Conservation (phyloP, 768 basidiomycete species). For the Trametes punicea region DNA sequence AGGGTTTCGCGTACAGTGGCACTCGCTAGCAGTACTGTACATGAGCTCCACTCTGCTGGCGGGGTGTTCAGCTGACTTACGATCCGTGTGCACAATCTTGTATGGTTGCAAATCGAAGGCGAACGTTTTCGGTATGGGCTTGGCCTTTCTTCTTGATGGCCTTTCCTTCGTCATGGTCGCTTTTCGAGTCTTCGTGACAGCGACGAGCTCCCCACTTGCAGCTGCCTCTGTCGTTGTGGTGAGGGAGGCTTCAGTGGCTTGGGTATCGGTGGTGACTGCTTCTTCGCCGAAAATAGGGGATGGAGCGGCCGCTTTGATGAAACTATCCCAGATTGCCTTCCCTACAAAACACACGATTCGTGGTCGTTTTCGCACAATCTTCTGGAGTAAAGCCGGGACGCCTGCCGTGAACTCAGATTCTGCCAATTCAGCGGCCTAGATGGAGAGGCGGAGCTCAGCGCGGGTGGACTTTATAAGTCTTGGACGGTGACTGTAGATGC, state of each 20-base stretch:
- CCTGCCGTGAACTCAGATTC: slow-evolving; percentile 46
- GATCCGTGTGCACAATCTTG: slow-evolving; percentile 41
- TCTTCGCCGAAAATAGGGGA: not conserved
- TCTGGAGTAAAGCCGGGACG: slow-evolving; percentile 57
- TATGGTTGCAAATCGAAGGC: slow-evolving; percentile 46
- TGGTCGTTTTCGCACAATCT: slow-evolving; percentile 56
- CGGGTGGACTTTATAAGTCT: slow-evolving; percentile 9
- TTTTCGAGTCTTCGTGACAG: not conserved
- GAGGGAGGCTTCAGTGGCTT: not conserved
- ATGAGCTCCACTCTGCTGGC: not conserved
- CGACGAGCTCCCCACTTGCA: not conserved
- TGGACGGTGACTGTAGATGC: not conserved
- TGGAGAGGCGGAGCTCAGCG: too few species aligned
- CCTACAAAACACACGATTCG: slow-evolving; percentile 78
- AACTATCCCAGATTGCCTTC: slow-evolving; percentile 54
- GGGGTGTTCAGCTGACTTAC: not conserved
- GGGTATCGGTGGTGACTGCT: not conserved
- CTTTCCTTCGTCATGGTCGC: not conserved
- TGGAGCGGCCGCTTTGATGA: slow-evolving; percentile 30
- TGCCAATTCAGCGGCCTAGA: slow-evolving; percentile 49
- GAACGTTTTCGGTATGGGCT: slow-evolving; percentile 17
- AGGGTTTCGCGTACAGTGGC: slow-evolving; percentile 48
- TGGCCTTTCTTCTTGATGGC: not conserved
- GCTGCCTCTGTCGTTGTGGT: not conserved
- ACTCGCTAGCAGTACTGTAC: not conserved